A percentile compares a stretch with the other conserved stretches of the same genome.
phyloP scores from a whole-genome alignment of 108 stramenopile species.

The Pseudonitzschia pungens region DNA sequence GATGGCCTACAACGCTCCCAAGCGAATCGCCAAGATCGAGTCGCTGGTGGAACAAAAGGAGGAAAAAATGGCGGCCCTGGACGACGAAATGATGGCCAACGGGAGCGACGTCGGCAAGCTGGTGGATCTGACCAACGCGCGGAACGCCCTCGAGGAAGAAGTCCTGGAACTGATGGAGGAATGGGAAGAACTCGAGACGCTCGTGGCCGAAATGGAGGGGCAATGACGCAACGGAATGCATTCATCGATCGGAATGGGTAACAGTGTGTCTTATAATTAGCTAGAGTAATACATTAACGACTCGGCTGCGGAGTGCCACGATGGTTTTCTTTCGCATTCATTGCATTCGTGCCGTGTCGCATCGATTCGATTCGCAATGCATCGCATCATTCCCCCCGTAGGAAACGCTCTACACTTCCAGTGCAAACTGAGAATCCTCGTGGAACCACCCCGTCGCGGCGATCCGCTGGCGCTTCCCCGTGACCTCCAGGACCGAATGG shows the following conservation, averaged over 20 bases:
- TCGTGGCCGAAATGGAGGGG: conserved; percentile 46
- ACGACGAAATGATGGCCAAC: conserved; percentile 75
- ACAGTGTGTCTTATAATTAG: too few species aligned
- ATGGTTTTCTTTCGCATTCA: too few species aligned
- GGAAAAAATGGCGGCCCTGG: conserved; percentile 56
- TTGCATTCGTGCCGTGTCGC: too few species aligned
- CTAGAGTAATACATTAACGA: too few species aligned
- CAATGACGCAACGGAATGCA: not conserved
- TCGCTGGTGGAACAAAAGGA: conserved; percentile 69
- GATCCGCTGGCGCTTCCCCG: conserved; percentile 37
- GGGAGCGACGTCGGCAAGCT: conserved; percentile 77
- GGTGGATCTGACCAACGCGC: conserved; percentile 58
- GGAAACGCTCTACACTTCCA: not conserved
- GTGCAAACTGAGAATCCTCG: conserved; percentile 44
- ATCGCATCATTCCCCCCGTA: too few species aligned
- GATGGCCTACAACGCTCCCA: conserved; percentile 81
- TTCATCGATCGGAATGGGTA: too few species aligned
- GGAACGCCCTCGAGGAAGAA: conserved; percentile 46
- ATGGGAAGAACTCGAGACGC: conserved; percentile 77
- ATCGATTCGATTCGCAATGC: too few species aligned
- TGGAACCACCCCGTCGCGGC: conserved; percentile 63
- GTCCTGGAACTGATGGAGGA: conserved; percentile 72
- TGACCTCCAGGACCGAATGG: conserved; percentile 45
- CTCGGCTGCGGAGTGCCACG: too few species aligned
- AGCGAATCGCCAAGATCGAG: conserved; percentile 77